Conservation (phyloP, 1,139 yeast species). For the Kodamaea anthophila region DNA sequence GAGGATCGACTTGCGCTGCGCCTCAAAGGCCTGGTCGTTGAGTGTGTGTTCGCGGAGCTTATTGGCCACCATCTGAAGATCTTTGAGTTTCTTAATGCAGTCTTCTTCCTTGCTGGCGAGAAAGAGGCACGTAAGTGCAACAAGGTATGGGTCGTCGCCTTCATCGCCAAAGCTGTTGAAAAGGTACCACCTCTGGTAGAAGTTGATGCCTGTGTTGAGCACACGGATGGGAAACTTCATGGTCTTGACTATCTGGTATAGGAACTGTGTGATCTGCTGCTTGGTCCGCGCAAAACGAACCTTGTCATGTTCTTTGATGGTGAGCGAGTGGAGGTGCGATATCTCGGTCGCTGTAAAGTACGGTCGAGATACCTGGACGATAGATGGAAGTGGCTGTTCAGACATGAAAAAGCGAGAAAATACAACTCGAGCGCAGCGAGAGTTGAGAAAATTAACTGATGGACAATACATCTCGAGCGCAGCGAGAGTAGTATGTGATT, state of each 20-base stretch:
- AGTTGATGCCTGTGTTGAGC: conserved; percentile 61
- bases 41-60: conserved; percentile 26
- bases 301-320: conserved; percentile 46
- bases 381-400: conserved; percentile 8
- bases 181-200: conserved; percentile 65
- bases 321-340: conserved; percentile 42
- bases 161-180: conserved; percentile 49
- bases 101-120: conserved; percentile 84
- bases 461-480: too few relatives aligned
- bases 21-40: conserved; percentile 25
- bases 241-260: conserved; percentile 46
- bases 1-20: conserved; percentile 48
- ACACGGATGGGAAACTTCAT: conserved; percentile 64
- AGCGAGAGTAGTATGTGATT: too few relatives aligned
- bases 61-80: conserved; percentile 44
- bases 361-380: conserved; percentile 55
- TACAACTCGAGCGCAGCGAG: too few relatives aligned
- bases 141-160: conserved; percentile 35
- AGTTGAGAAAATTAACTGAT: too few relatives aligned
- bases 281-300: conserved; percentile 45
- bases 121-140: conserved; percentile 69
- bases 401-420: too few relatives aligned
- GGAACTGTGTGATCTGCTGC: conserved; percentile 48
- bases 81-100: conserved; percentile 74
- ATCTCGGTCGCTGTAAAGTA: conserved; percentile 55